A percentile compares a stretch with the other conserved stretches of the same genome.
Evolutionary conservation across 2,329 filamentous ascomycete species (phyloP).

Genomic region (Lecanicillium sp.): DNA sequence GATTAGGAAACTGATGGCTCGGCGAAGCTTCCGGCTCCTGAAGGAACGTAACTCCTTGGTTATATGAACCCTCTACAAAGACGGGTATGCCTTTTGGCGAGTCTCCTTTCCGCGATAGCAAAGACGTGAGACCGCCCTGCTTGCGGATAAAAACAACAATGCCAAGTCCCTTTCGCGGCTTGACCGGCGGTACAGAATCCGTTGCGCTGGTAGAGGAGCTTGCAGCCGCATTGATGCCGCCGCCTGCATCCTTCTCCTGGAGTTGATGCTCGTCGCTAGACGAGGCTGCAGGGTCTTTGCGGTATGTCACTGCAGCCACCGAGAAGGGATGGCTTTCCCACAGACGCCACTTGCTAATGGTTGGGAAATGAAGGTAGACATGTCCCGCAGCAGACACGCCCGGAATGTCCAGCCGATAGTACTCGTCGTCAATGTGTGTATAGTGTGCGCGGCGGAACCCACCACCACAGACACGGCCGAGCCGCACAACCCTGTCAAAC

Average conservation of each 20-base stretch:
- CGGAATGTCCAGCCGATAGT: constrained; percentile 20
- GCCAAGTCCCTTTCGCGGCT: constrained; percentile 10
- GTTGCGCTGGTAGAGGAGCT: not conserved
- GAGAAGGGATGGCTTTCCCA: constrained; percentile 28
- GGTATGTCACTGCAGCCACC: constrained; percentile 13
- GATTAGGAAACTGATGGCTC: constrained; percentile 15
- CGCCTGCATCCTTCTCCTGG: not conserved
- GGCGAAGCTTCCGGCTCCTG: constrained; percentile 11
- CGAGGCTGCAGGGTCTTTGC: constrained; percentile 7
- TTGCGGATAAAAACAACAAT: constrained; percentile 20
- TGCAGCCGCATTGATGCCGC: constrained; percentile 1
- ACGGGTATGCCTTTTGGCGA: constrained; percentile 14
- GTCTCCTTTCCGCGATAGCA: constrained; percentile 12
- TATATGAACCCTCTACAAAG: constrained; percentile 21
- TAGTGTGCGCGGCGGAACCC: constrained; percentile 21
- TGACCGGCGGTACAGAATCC: not conserved
- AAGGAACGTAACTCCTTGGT: constrained; percentile 13
- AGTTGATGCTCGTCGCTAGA: constrained; percentile 11
- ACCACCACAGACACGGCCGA: constrained; percentile 7
- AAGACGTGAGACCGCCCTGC: constrained; percentile 17
- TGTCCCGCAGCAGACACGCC: constrained; percentile 18
- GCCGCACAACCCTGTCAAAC: constrained; percentile 19
- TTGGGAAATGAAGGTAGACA: constrained; percentile 22
- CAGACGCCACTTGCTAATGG: constrained; percentile 18
- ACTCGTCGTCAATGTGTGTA: constrained; percentile 19